Conservation (phyloP, 306 rosid species). For the Astragalus glycyphyllos region DNA sequence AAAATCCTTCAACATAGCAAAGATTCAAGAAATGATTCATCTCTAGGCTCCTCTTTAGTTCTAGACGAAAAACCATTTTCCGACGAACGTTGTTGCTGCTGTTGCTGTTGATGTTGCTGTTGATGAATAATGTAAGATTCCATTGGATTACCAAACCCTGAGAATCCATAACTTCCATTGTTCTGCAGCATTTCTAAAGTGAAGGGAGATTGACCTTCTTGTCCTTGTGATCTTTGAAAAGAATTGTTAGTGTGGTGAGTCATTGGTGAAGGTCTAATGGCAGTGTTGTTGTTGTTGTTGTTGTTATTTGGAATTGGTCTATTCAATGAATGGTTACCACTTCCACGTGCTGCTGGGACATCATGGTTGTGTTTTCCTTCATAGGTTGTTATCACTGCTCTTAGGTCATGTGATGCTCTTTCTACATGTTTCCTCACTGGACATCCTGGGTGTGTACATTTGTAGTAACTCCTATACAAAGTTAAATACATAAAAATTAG, state of each 20-base stretch:
- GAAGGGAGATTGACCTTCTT: conserved; percentile 61
- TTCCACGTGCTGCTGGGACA: conserved; percentile 90
- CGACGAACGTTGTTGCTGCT: conserved; percentile 44
- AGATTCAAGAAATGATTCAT: conserved; percentile 74
- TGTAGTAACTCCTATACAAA: conserved; percentile 85
- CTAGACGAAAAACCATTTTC: conserved; percentile 58
- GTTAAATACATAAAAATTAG: conserved; percentile 20
- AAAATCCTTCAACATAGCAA: conserved; percentile 59
- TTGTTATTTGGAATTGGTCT: conserved; percentile 56
- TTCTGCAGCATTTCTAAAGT: conserved; percentile 66
- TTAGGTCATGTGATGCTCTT: conserved; percentile 78
- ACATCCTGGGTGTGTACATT: conserved; percentile 82
- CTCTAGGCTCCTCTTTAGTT: conserved; percentile 87
- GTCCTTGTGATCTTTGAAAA: conserved; percentile 44
- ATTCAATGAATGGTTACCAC: conserved; percentile 65
- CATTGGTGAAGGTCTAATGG: conserved; percentile 54
- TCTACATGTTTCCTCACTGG: conserved; percentile 96
- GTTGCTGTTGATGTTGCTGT: conserved; percentile 36
- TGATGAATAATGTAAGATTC: conserved; percentile 58
- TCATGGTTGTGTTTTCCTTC: conserved; percentile 97
- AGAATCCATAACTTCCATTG: conserved; percentile 54
- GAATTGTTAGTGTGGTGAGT: conserved; percentile 37
- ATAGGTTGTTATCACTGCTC: conserved; percentile 93
- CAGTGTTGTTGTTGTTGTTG: conserved; percentile 42
- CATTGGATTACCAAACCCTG: conserved; percentile 57